Conservation (phyloP, 2,329 filamentous ascomycete species). For the Fusarium sp. region DNA sequence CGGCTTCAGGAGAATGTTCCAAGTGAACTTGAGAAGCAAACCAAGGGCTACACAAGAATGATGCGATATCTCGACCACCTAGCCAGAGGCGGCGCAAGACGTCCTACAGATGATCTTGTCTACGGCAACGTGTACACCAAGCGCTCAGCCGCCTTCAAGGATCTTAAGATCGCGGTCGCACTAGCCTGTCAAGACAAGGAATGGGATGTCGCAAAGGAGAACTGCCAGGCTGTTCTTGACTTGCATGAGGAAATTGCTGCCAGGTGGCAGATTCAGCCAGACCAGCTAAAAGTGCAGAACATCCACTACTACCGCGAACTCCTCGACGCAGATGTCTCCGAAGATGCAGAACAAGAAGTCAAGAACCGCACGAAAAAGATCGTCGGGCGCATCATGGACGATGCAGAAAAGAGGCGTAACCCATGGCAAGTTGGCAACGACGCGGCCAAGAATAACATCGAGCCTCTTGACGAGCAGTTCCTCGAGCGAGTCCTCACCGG, state of each 20-base stretch:
- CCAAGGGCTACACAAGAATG: not conserved
- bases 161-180: not conserved
- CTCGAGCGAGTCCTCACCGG: not conserved
- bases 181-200: not conserved
- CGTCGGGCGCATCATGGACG: not conserved
- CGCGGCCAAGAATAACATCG: not conserved
- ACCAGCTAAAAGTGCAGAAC: constrained; percentile 10
- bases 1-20: not conserved
- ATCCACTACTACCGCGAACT: not conserved
- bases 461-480: constrained; percentile 2
- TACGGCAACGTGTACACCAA: constrained; percentile 16
- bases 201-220: not conserved
- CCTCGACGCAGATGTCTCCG: not conserved
- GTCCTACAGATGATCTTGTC: not conserved
- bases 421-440: constrained; percentile 16
- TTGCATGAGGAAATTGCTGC: not conserved
- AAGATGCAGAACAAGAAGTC: not conserved
- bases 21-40: not conserved
- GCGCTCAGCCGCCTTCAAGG: constrained; percentile 8
- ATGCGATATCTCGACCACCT: not conserved
- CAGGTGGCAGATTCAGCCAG: not conserved
- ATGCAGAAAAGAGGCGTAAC: not conserved
- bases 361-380: not conserved
- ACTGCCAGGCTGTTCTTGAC: not conserved
- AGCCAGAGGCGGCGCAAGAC: not conserved